phyloP scores from a whole-genome alignment of 768 basidiomycete genomes.

The Suillus cothurnatus region DNA sequence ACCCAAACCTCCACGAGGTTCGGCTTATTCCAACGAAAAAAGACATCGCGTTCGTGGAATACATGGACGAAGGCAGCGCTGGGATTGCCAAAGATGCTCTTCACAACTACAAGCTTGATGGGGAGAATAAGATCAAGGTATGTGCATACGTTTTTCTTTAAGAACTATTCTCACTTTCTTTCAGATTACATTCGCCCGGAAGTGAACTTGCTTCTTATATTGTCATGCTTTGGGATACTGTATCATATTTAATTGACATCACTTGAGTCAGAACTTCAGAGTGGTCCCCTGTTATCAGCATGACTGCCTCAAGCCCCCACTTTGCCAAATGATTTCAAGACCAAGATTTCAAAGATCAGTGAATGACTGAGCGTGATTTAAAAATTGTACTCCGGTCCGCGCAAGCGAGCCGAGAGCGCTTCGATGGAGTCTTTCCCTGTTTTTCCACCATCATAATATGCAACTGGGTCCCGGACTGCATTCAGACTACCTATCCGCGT shows the following conservation, averaged over 20 bases:
- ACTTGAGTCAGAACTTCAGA: conserved; percentile 10
- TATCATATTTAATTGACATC: conserved; percentile 26
- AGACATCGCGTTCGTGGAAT: conserved; percentile 99
- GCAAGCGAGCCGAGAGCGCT: neutral
- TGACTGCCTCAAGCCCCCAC: conserved; percentile 17
- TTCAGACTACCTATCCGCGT: neutral
- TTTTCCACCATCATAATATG: neutral
- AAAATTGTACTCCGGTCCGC: conserved; percentile 5
- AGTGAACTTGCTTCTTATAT: conserved; percentile 44
- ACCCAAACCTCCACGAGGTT: conserved; percentile 95
- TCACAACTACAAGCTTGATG: conserved; percentile 97
- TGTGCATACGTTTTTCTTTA: conserved; percentile 15
- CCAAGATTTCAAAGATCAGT: conserved; percentile 2
- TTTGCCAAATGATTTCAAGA: neutral
- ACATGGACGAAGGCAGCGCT: conserved; percentile 88
- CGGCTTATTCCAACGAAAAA: conserved; percentile 97
- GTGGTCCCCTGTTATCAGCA: conserved; percentile 11
- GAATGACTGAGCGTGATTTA: neutral
- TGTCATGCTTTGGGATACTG: conserved; percentile 26
- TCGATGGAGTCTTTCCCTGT: neutral
- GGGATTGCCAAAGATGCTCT: conserved; percentile 92
- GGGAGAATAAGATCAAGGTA: conserved; percentile 98
- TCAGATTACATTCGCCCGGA: conserved; percentile 77
- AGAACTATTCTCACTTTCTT: conserved; percentile 15
- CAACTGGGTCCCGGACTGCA: neutral